Conservation (phyloP, 2,329 filamentous ascomycete genomes). For the Orbilia oligospora region DNA sequence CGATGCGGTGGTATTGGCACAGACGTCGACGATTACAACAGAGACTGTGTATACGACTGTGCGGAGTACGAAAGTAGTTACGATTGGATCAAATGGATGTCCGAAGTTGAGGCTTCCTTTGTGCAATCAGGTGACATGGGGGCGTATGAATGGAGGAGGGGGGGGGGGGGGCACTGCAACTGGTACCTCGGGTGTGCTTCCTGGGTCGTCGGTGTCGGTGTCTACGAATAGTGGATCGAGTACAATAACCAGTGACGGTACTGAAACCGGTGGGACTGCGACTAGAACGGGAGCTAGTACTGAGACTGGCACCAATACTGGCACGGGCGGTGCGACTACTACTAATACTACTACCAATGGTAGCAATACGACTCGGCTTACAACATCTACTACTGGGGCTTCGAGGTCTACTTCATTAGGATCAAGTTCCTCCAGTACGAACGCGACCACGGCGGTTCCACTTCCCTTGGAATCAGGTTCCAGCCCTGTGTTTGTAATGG, state of each 20-base stretch:
- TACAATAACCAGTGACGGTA: background rate
- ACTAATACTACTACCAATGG: background rate
- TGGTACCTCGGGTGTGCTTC: background rate
- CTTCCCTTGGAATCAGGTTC: background rate
- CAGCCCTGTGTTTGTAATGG: background rate
- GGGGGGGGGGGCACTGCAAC: background rate
- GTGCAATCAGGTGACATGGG: background rate
- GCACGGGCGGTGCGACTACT: background rate
- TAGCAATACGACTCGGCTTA: background rate
- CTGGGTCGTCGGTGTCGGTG: background rate
- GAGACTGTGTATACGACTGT: conserved; percentile 1
- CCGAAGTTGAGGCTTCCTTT: background rate
- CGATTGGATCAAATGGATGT: background rate
- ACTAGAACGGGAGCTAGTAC: background rate
- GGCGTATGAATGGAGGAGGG: background rate
- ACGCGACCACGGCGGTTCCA: background rate
- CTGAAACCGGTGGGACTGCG: background rate
- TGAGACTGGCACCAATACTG: background rate
- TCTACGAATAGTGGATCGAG: background rate
- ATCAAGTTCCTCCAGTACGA: background rate
- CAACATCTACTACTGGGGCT: background rate
- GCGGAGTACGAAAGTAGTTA: background rate
- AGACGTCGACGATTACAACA: background rate
- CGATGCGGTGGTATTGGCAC: too few relatives aligned
- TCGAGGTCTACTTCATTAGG: background rate